A percentile compares a stretch with the other conserved stretches of the same genome.
Conservation (phyloP, 176 grass and related monocot genomes). For the Bolboschoenus planiculmis region DNA sequence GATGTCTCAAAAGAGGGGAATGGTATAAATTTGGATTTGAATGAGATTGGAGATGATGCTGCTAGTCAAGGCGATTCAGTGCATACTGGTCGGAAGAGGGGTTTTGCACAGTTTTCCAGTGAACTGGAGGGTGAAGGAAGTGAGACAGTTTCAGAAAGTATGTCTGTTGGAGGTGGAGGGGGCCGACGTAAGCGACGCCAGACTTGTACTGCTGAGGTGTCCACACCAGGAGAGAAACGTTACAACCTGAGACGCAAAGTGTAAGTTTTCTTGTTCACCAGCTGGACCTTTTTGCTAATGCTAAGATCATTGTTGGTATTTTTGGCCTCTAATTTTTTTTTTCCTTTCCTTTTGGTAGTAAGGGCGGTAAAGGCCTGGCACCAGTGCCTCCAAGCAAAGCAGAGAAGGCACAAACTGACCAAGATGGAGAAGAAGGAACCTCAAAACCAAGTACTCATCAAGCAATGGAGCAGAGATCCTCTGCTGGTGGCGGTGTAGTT, state of each 20-base stretch:
- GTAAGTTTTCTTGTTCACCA: conserved; percentile 39
- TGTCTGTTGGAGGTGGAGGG: conserved; percentile 81
- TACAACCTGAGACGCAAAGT: conserved; percentile 75
- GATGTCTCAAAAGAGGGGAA: conserved; percentile 43
- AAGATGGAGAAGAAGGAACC: conserved; percentile 49
- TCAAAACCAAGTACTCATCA: conserved; percentile 42
- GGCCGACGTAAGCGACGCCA: conserved; percentile 68
- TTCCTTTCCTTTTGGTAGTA: conserved; percentile 24
- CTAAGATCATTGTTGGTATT: background rate
- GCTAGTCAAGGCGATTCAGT: conserved; percentile 31
- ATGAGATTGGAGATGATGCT: conserved; percentile 4
- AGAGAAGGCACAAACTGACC: conserved; percentile 32
- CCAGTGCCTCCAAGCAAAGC: conserved; percentile 36
- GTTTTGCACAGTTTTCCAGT: conserved; percentile 36
- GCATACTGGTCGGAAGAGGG: conserved; percentile 48
- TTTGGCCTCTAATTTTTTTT: background rate
- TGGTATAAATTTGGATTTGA: conserved; percentile 23
- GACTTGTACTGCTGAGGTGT: conserved; percentile 24
- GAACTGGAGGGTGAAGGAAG: conserved; percentile 60
- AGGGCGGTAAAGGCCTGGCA: conserved; percentile 7
- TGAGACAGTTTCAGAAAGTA: conserved; percentile 66
- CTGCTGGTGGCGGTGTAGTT: conserved; percentile 26
- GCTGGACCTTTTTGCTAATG: background rate
- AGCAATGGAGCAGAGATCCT: conserved; percentile 20
- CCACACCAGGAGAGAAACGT: conserved; percentile 47